These are phyloP conservation scores for Ustilago vetiveriae DNA, from an alignment of 1,284 basidiomycete species.

Conservation along the genomic window DNA sequence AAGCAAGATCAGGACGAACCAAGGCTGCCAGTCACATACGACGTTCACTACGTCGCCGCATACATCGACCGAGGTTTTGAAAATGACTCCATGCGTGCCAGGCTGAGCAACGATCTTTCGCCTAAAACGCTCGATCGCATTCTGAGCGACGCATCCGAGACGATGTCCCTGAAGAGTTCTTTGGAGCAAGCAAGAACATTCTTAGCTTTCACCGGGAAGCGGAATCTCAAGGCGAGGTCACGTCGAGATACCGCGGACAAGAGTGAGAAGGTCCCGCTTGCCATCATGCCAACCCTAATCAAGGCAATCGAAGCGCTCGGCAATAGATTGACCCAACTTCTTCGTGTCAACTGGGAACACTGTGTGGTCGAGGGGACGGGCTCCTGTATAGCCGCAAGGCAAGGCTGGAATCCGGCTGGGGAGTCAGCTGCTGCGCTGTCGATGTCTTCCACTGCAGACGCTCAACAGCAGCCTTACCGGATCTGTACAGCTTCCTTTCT, in stretches of 20 bases:
- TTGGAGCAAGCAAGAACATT: conserved; percentile 16
- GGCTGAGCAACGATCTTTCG: conserved; percentile 2
- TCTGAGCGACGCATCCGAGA: background rate
- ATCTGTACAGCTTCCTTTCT: conserved; percentile 6
- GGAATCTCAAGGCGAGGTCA: background rate
- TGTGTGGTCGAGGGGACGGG: background rate
- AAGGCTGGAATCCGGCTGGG: background rate
- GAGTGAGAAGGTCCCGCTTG: background rate
- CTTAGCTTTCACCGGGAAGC: background rate
- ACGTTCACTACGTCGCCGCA: conserved; percentile 30
- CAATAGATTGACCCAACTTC: conserved; percentile 4
- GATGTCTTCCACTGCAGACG: conserved; percentile 7
- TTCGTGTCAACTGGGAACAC: conserved; percentile 9
- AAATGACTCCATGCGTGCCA: conserved; percentile 8
- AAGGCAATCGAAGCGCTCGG: conserved; percentile 21
- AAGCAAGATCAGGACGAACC: conserved; percentile 52
- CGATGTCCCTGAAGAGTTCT: background rate
- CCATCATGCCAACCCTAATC: conserved; percentile 16
- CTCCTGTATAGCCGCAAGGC: background rate
- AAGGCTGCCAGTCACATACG: conserved; percentile 37
- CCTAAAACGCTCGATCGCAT: conserved; percentile 3
- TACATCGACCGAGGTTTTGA: conserved; percentile 47
- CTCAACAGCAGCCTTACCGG: background rate
- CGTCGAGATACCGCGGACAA: too few species aligned
- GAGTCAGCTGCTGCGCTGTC: conserved; percentile 18